Percentiles rank a stretch among this genome's conserved stretches.
phyloP scores from a whole-genome alignment of 2,329 filamentous ascomycete species.

The Periconia sp. region DNA sequence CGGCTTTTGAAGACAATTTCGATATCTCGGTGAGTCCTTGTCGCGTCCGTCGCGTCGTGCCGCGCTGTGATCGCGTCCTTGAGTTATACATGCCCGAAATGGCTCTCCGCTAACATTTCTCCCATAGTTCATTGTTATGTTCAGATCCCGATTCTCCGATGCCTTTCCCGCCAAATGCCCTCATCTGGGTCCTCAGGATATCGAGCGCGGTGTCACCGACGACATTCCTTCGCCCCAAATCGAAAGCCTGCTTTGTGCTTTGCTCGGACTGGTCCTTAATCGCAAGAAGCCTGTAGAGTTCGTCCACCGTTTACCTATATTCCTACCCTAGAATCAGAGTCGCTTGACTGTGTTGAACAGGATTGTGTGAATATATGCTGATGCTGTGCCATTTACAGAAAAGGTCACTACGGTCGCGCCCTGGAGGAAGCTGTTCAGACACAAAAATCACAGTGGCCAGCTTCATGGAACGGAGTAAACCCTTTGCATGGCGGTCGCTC shows the following conservation, averaged over 20 bases:
- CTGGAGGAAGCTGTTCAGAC: constrained; percentile 88
- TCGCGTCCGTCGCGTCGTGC: constrained; percentile 43
- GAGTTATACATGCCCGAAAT: constrained; percentile 26
- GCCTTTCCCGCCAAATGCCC: constrained; percentile 83
- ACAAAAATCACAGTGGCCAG: constrained; percentile 86
- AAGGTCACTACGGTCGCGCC: constrained; percentile 88
- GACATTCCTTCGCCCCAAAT: constrained; percentile 77
- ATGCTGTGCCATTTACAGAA: constrained; percentile 58
- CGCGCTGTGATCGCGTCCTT: constrained; percentile 24
- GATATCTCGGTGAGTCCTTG: constrained; percentile 80
- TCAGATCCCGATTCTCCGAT: constrained; percentile 88
- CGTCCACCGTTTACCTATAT: constrained; percentile 45
- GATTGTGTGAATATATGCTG: constrained; percentile 17
- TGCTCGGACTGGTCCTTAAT: constrained; percentile 86
- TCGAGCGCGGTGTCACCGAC: constrained; percentile 83
- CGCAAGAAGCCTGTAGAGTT: constrained; percentile 99
- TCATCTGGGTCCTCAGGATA: constrained; percentile 92
- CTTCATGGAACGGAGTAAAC: constrained; percentile 78
- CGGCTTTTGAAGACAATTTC: constrained; percentile 83
- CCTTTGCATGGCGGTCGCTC: constrained; percentile 78
- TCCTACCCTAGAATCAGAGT: constrained; percentile 15
- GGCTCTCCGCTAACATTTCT: constrained; percentile 33
- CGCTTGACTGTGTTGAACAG: constrained; percentile 15
- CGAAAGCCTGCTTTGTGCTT: constrained; percentile 84
- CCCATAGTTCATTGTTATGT: constrained; percentile 92